A percentile compares a stretch with the other conserved stretches of the same genome.
phyloP scores from a whole-genome alignment of 129 eudicot species.

The Lonicera japonica region DNA sequence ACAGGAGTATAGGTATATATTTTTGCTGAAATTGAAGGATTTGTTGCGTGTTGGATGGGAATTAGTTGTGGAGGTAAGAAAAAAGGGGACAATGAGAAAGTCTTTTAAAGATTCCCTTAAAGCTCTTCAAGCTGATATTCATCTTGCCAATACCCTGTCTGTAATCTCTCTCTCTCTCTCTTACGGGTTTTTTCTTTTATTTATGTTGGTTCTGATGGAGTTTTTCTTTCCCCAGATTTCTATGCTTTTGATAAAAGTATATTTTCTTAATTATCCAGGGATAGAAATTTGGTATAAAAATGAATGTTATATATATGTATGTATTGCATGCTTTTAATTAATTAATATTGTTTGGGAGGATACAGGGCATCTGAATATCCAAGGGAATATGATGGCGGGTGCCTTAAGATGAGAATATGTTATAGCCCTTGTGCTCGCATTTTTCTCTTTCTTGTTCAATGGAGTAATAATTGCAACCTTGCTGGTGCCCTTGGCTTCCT shows the following conservation, averaged over 20 bases:
- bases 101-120: conserved; percentile 77
- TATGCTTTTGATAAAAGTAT: too few species aligned
- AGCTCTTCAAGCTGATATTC: conserved; percentile 94
- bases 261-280: too few species aligned
- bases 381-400: conserved; percentile 74
- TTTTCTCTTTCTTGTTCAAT: conserved; percentile 76
- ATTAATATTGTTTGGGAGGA: conserved; percentile 2
- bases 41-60: conserved; percentile 47
- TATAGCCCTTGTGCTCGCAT: conserved; percentile 80
- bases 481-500: conserved; percentile 90
- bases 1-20: not conserved
- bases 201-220: not conserved
- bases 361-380: conserved; percentile 92
- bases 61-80: conserved; percentile 22
- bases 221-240: not conserved
- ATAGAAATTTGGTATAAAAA: too few species aligned
- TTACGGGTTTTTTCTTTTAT: not conserved
- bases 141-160: conserved; percentile 84
- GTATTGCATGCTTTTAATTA: not conserved
- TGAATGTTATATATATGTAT: not conserved
- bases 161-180: not conserved
- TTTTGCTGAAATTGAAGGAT: conserved; percentile 3
- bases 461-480: conserved; percentile 83
- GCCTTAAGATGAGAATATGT: conserved; percentile 82
- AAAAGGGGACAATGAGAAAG: conserved; percentile 51